Evolutionary conservation across 2,329 filamentous ascomycete species (phyloP), one percentile per base, ranked within the genome.

Genomic region (Phialophora verrucosa): DNA sequence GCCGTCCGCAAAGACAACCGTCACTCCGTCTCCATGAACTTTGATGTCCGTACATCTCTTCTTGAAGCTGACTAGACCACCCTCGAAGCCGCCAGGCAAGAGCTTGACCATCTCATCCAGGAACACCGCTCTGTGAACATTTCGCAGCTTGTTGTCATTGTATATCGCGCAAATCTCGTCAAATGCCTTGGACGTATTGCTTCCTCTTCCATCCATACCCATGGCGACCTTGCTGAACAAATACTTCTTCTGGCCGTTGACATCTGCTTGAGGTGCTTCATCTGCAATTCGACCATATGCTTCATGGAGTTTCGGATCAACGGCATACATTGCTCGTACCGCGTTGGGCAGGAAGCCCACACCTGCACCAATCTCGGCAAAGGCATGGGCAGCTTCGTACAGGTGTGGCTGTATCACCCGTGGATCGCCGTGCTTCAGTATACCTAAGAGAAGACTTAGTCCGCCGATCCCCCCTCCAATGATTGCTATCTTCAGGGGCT

Each of bases 201-300:
- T 27, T 38, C 60, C 60, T 56, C 42, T 62, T 25, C 60, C 60
- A 32, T 62, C 60, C 53, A 56, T 62, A n/a, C 60, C 60, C 60
- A 62, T 62, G 8, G 20, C 44, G 27, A 47, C 25, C 17, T 35
- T 56, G 29, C 17, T 31, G 38, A 62, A 62, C 4, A 23, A n/a
- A 12, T 32, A 56, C 42, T 54, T 56, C 35, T 56, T 44, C 25
- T 49, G 60, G 10, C 50, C 50, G 14, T 56, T 38, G 51, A 62
- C 60, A 23, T 31, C 29, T 25, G 27, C 35, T 27, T 12, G 20
- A 6, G 38, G 38, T 2, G 60, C 53, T 29, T 35, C 25, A 10
- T 55, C 60, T 3, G 60, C 60, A n/a, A 62, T 56, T 27, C 53
- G 50, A 20, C 50, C 23, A 42, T 62, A 62, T 10, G 60, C 35